phyloP scores from a whole-genome alignment of 176 grass and related monocot genomes.

The Oryza punctata region DNA sequence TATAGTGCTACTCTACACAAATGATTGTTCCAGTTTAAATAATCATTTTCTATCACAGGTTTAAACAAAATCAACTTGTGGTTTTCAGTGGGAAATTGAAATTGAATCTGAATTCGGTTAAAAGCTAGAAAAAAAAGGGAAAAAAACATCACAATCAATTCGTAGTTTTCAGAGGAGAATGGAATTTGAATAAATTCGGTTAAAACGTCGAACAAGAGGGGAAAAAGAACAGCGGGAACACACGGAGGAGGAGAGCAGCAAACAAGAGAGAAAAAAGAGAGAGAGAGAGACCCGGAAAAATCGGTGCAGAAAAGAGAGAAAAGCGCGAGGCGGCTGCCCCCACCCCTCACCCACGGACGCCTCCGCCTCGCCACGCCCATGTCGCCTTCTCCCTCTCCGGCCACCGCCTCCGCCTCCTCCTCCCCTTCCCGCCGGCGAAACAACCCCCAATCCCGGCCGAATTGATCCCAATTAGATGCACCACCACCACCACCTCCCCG shows the following conservation, averaged over 20 bases:
- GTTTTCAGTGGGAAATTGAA: background rate
- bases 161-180: too few species aligned
- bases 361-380: constrained; percentile 14
- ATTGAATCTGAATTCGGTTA: background rate
- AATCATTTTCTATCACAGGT: background rate
- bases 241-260: background rate
- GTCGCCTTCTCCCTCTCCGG: constrained; percentile 36
- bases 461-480: constrained; percentile 55
- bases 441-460: background rate
- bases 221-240: constrained; percentile 12
- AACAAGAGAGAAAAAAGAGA: background rate
- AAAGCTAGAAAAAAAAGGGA: background rate
- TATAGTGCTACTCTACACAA: background rate
- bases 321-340: constrained; percentile 47
- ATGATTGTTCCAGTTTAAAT: background rate
- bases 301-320: constrained; percentile 40
- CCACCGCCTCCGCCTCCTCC: constrained; percentile 23
- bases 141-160: background rate
- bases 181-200: too few species aligned
- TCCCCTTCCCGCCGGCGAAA: constrained; percentile 13
- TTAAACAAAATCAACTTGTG: background rate
- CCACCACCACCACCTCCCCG: constrained; percentile 42
- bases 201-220: background rate
- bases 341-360: background rate
- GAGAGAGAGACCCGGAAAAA: constrained; percentile 34